phyloP scores from a whole-genome alignment of 768 basidiomycete species.

The Aureoboletus auriporus region DNA sequence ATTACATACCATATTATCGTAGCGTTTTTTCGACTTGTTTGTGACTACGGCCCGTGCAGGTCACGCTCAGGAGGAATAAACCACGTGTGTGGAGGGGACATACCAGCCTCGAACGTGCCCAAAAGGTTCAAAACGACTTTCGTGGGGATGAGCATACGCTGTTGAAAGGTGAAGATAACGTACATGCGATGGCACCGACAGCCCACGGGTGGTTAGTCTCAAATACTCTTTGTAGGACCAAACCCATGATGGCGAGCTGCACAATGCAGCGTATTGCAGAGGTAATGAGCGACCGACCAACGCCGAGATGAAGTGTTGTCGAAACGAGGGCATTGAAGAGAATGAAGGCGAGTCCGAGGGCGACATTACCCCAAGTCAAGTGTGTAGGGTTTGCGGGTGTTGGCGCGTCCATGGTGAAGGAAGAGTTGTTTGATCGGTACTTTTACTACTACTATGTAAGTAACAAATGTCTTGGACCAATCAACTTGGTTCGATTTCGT shows the following conservation, averaged over 20 bases:
- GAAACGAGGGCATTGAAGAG: constrained; percentile 69
- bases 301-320: constrained; percentile 56
- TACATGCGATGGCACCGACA: constrained; percentile 70
- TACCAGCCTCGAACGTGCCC: constrained; percentile 76
- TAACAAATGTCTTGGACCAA: too few relatives aligned
- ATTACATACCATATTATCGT: constrained; percentile 60
- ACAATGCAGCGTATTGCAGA: constrained; percentile 72
- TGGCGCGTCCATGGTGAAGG: constrained; percentile 29
- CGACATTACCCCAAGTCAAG: constrained; percentile 72
- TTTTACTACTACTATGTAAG: too few relatives aligned
- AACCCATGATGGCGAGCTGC: constrained; percentile 73
- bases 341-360: constrained; percentile 71
- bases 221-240: constrained; percentile 70
- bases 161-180: constrained; percentile 25
- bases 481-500: too few relatives aligned
- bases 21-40: constrained; percentile 75
- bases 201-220: constrained; percentile 70
- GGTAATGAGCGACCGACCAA: constrained; percentile 63
- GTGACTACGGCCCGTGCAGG: constrained; percentile 44
- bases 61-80: too few relatives aligned
- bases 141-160: neutral
- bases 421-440: neutral
- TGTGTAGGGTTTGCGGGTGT: constrained; percentile 18
- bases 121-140: constrained; percentile 68
- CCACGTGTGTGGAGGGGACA: constrained; percentile 12